Conservation (phyloP, 2,329 filamentous ascomycete genomes). For the Colletotrichum acutatum region DNA sequence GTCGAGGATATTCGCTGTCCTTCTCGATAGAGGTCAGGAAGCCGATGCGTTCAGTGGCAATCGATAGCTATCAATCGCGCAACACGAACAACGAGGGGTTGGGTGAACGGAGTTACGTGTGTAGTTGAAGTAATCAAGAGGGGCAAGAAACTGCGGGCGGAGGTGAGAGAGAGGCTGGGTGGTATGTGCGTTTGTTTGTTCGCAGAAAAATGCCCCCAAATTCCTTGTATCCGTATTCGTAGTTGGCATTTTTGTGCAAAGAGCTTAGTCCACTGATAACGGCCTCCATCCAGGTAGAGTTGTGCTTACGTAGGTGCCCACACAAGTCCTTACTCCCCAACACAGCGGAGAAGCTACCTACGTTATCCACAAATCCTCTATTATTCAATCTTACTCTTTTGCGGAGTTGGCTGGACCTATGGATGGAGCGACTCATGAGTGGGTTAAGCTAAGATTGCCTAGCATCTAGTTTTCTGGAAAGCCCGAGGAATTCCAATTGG, state of each 20-base stretch:
- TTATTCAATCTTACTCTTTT: no score
- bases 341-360: not conserved
- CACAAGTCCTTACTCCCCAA: no score
- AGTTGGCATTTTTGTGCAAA: not conserved
- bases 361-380: no score
- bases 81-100: not conserved
- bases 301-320: conserved; percentile 4
- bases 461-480: no score
- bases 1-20: not conserved
- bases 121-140: not conserved
- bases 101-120: not conserved
- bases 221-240: no score
- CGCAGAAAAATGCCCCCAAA: not conserved
- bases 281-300: not conserved
- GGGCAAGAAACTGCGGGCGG: not conserved
- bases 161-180: not conserved
- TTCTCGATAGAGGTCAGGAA: not conserved
- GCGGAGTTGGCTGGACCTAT: no score
- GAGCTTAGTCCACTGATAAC: not conserved
- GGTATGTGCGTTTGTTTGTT: not conserved
- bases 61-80: not conserved
- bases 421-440: no score
- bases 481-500: no score
- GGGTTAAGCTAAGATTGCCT: no score
- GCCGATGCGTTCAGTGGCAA: not conserved